These are phyloP conservation scores for Geoglossum glabrum DNA, from an alignment of 495 filamentous ascomycete genomes.

Conservation along the genomic window DNA sequence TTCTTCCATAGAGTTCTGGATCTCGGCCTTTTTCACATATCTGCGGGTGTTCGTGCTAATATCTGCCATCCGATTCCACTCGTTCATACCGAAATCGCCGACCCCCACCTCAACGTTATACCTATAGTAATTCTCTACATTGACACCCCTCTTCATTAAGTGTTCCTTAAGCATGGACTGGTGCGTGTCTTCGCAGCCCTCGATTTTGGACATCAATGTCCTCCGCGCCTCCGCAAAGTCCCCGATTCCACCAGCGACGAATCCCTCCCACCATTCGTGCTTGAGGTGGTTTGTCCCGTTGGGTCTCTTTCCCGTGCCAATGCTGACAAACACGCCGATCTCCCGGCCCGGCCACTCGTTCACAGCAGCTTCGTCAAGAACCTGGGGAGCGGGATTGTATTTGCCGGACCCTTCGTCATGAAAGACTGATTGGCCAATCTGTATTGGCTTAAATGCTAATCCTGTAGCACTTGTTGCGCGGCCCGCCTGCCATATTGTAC, in stretches of 20 bases:
- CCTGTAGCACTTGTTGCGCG: conserved; percentile 85
- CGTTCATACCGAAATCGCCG: conserved; percentile 96
- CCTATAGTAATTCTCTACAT: conserved; percentile 86
- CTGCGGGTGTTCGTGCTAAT: conserved; percentile 79
- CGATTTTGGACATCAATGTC: conserved; percentile 71
- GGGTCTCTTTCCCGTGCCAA: conserved; percentile 82
- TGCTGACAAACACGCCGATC: conserved; percentile 70
- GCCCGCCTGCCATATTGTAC: conserved; percentile 89
- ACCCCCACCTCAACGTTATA: conserved; percentile 94
- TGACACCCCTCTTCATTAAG: conserved; percentile 57
- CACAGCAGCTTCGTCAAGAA: conserved; percentile 71
- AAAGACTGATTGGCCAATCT: conserved; percentile 80
- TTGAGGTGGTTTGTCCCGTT: conserved; percentile 43
- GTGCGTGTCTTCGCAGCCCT: conserved; percentile 86
- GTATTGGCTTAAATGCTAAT: conserved; percentile 87
- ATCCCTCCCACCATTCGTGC: conserved; percentile 80
- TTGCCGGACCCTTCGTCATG: conserved; percentile 82
- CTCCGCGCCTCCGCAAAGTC: conserved; percentile 80
- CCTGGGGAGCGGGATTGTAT: conserved; percentile 72
- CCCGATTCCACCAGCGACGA: conserved; percentile 38
- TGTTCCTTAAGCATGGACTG: conserved; percentile 59
- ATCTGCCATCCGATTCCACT: conserved; percentile 82
- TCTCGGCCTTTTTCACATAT: conserved; percentile 55
- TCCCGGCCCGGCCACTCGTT: conserved; percentile 93
- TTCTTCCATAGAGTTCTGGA: conserved; percentile 51